Percentiles rank a stretch among this genome's conserved stretches.
Evolutionary conservation across 164 flowering plant genomes (phyloP).

Genomic region (Echeveria elegans): DNA sequence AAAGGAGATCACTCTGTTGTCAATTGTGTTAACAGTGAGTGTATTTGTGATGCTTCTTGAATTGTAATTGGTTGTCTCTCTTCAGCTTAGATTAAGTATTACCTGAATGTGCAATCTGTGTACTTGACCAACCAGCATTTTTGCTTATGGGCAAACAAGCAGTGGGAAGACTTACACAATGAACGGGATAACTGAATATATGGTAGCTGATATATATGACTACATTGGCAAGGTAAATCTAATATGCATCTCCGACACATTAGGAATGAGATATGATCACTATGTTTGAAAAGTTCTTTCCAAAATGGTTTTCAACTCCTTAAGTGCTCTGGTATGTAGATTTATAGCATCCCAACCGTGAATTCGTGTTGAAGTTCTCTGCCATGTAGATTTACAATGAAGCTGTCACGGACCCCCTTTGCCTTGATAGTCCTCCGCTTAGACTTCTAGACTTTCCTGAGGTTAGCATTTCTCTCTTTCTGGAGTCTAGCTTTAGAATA

Average conservation of each 20-base stretch:
- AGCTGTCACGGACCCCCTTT: conserved; percentile 76
- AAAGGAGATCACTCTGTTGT: conserved; percentile 71
- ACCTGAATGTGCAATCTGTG: neutral
- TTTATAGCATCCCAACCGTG: conserved; percentile 62
- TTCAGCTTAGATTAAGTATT: neutral
- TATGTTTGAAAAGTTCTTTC: neutral
- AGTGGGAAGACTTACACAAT: conserved; percentile 98
- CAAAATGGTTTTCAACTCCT: neutral
- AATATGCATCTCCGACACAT: neutral
- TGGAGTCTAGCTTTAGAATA: neutral
- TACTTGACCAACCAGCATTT: conserved; percentile 58
- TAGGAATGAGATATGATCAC: neutral
- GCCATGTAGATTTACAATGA: conserved; percentile 97
- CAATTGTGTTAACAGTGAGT: conserved; percentile 82
- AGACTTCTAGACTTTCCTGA: conserved; percentile 94
- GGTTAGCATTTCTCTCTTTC: conserved; percentile 29
- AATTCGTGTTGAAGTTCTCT: conserved; percentile 73
- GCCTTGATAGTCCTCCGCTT: conserved; percentile 57
- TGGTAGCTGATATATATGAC: conserved; percentile 66
- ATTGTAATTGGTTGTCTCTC: no score
- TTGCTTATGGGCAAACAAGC: conserved; percentile 98
- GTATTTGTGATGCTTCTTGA: conserved; percentile 1
- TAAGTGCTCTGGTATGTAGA: neutral
- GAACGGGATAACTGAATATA: conserved; percentile 67
- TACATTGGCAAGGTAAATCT: conserved; percentile 51